A percentile compares a stretch with the other conserved stretches of the same genome.
Evolutionary conservation across 2,329 filamentous ascomycete genomes (phyloP).

Genomic region (Emergomyces africanus): DNA sequence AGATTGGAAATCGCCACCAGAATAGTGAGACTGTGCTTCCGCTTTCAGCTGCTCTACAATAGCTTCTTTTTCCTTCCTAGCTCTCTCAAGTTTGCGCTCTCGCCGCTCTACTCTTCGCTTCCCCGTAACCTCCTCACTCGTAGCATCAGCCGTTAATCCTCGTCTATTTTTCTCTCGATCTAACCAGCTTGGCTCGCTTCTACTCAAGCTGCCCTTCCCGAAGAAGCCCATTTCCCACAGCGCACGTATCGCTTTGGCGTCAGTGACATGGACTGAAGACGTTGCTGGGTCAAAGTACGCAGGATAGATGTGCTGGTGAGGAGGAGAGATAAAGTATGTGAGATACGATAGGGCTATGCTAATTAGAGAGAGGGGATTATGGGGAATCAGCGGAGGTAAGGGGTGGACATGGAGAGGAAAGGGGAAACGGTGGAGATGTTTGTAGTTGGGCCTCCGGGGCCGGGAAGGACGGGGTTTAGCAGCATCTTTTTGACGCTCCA

Average conservation of each 20-base stretch:
- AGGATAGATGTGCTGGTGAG: slow-evolving; percentile 51
- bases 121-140: slow-evolving; percentile 70
- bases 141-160: slow-evolving; percentile 51
- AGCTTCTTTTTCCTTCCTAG: slow-evolving; percentile 71
- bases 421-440: slow-evolving; percentile 69
- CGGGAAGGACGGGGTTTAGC: slow-evolving; percentile 15
- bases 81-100: slow-evolving; percentile 80
- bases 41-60: slow-evolving; percentile 58
- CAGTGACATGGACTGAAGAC: slow-evolving; percentile 70
- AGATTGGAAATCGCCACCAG: background rate
- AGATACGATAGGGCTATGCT: slow-evolving; percentile 68
- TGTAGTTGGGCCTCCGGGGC: slow-evolving; percentile 42
- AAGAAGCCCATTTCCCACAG: slow-evolving; percentile 98
- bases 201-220: slow-evolving; percentile 82
- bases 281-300: slow-evolving; percentile 74
- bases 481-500: slow-evolving; percentile 5
- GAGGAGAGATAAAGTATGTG: slow-evolving; percentile 54
- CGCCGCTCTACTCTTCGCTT: slow-evolving; percentile 67
- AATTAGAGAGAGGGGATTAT: slow-evolving; percentile 79
- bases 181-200: slow-evolving; percentile 91
- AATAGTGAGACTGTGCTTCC: slow-evolving; percentile 30
- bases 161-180: slow-evolving; percentile 64
- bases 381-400: slow-evolving; percentile 76
- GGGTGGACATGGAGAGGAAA: slow-evolving; percentile 72
- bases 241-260: slow-evolving; percentile 60